Conservation (phyloP, 2,329 filamentous ascomycete species). For the Tolypocladium endophyticum region DNA sequence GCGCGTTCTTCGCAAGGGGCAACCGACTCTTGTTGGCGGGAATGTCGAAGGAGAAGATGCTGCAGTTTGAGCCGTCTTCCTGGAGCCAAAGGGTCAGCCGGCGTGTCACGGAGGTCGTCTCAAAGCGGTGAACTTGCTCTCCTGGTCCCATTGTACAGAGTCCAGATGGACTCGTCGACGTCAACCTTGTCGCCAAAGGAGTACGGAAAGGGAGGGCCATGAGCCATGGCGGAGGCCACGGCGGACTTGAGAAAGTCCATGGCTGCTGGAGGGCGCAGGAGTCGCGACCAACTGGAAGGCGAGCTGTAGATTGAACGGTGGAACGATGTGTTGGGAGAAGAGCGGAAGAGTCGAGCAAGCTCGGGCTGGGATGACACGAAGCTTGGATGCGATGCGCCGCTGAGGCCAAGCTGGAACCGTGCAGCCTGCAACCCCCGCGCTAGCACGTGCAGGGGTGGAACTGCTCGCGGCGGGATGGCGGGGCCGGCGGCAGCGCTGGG, state of each 20-base stretch:
- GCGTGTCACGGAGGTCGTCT: not conserved
- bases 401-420: not conserved
- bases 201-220: conserved; percentile 88
- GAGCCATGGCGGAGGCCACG: conserved; percentile 91
- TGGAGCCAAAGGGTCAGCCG: conserved; percentile 22
- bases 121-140: conserved; percentile 45
- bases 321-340: not conserved
- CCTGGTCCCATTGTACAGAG: conserved; percentile 88
- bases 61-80: conserved; percentile 92
- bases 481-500: too few species aligned
- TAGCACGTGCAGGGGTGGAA: not conserved
- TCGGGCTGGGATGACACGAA: not conserved
- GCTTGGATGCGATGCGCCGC: not conserved
- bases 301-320: not conserved
- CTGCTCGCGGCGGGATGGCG: not conserved
- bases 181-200: conserved; percentile 88
- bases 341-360: not conserved
- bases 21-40: conserved; percentile 68
- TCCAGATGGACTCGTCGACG: conserved; percentile 89
- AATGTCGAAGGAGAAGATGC: conserved; percentile 93
- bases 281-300: not conserved
- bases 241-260: conserved; percentile 99
- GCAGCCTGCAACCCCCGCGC: not conserved
- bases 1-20: conserved; percentile 82
- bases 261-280: conserved; percentile 2